Base-by-base conservation (phyloP, 2,329 filamentous ascomycete species). In the Chrysoporthe deuterocubensis region DNA sequence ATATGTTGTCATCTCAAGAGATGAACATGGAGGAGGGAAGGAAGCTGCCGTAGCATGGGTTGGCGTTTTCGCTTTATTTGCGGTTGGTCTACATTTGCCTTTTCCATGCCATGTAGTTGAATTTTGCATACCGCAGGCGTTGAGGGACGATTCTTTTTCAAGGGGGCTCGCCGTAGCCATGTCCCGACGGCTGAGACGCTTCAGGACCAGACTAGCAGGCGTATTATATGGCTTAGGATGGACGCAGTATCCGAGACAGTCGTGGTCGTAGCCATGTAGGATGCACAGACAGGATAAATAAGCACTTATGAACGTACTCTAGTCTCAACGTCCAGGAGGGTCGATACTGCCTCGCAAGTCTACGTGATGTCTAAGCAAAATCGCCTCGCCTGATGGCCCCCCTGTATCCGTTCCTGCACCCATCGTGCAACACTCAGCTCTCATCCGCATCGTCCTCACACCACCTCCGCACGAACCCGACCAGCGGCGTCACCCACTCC, bases 401-500 rank as follows among this genome's bases (percentile, higher is more conserved):
- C 37, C 5, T 40, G 37, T 6, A 40, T 48, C 18, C n/a, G 6
- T 7, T 7, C 18, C 46, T 21, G 18, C 5, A 48, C 18, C 18
- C 46, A 7, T 8, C 18, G n/a, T 46, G 44, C 46, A 32, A 21
- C 46, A 9, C 42, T 61, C 59, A 61, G 43, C 43, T 61, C 59
- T 61, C 59, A 34, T 58, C 63, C 32, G 72, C 63, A 62, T 65
- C 62, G 13, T 65, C 67, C 34, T 71, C 72, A 9, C 68, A 57
- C 18, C 67, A 72, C 69, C 74, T 73, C 71, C 71, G 74, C 32
- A 79, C 68, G 61, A 79, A 80, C 4, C 73, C 76, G 1, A 74
- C 89, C 71, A 96, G 79, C 43, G 90, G 90, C 82, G 90, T 90
- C 26, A 90, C 88, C 86, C 91, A 96, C 72, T 94, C 91, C 81